Evolutionary conservation across 148 eudicot genomes (phyloP).

Genomic region (Persicaria maculosa): DNA sequence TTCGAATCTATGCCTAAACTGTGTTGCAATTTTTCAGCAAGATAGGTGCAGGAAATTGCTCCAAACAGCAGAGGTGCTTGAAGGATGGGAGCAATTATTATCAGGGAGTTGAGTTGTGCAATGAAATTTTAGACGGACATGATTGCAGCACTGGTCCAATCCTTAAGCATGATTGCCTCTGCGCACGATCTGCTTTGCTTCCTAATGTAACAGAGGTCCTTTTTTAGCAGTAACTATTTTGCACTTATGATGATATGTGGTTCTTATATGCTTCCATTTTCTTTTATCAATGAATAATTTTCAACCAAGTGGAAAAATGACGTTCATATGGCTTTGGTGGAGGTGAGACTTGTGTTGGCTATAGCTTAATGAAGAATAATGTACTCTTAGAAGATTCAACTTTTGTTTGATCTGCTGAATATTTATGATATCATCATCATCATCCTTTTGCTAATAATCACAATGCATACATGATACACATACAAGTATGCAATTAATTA

Average conservation of each 20-base stretch:
- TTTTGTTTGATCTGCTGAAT: too few relatives aligned
- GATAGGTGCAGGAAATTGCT: constrained; percentile 71
- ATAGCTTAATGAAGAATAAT: neutral
- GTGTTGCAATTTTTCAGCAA: constrained; percentile 33
- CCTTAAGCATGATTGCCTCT: constrained; percentile 76
- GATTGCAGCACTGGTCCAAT: constrained; percentile 45
- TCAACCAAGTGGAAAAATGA: constrained; percentile 94
- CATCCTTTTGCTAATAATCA: constrained; percentile 2
- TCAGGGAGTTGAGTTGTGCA: constrained; percentile 84
- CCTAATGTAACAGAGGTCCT: constrained; percentile 49
- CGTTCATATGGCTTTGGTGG: constrained; percentile 66
- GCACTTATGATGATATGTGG: neutral
- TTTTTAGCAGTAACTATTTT: neutral
- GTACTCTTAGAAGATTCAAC: neutral
- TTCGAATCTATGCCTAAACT: neutral
- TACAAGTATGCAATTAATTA: neutral
- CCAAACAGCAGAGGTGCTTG: constrained; percentile 64
- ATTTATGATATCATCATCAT: neutral
- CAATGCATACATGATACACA: neutral
- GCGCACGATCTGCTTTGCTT: constrained; percentile 81
- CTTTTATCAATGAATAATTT: constrained; percentile 5
- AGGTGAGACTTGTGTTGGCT: constrained; percentile 33
- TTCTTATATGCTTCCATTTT: neutral
- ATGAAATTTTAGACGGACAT: constrained; percentile 73
- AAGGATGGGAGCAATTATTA: constrained; percentile 45